A percentile compares a stretch with the other conserved stretches of the same genome.
phyloP scores from a whole-genome alignment of 495 filamentous ascomycete genomes.

The Poronia punctata region DNA sequence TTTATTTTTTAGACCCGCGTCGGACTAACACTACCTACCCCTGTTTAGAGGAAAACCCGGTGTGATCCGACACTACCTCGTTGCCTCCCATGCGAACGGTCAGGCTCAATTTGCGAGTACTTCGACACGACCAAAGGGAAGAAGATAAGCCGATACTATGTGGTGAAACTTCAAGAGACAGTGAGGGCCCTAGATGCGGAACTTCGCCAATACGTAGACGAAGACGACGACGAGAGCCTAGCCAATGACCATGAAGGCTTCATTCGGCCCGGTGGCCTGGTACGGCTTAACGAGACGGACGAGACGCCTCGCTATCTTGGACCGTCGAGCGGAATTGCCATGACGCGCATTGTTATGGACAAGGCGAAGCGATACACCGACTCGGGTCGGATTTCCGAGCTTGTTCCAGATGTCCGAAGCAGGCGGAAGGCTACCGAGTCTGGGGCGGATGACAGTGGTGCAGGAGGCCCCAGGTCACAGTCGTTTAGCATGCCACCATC shows the following conservation, averaged over 20 bases:
- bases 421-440: conserved; percentile 11
- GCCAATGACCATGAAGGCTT: conserved; percentile 68
- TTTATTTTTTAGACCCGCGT: too few relatives aligned
- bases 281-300: conserved; percentile 71
- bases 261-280: conserved; percentile 72
- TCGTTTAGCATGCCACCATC: conserved; percentile 34
- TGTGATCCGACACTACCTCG: conserved; percentile 86
- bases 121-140: conserved; percentile 75
- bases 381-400: conserved; percentile 76
- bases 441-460: conserved; percentile 8
- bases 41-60: conserved; percentile 74
- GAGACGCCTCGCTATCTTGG: conserved; percentile 81
- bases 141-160: conserved; percentile 77
- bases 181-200: conserved; percentile 73
- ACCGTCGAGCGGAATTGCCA: conserved; percentile 86
- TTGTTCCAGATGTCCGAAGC: conserved; percentile 61
- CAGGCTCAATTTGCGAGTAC: conserved; percentile 84
- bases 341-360: conserved; percentile 90
- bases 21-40: conserved; percentile 5
- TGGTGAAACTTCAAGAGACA: conserved; percentile 76
- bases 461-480: conserved; percentile 20
- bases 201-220: conserved; percentile 53
- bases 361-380: conserved; percentile 83
- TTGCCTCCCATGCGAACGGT: conserved; percentile 88
- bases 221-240: conserved; percentile 48